phyloP scores from a whole-genome alignment of 2,329 filamentous ascomycete species.

The Monosporascus sp. region DNA sequence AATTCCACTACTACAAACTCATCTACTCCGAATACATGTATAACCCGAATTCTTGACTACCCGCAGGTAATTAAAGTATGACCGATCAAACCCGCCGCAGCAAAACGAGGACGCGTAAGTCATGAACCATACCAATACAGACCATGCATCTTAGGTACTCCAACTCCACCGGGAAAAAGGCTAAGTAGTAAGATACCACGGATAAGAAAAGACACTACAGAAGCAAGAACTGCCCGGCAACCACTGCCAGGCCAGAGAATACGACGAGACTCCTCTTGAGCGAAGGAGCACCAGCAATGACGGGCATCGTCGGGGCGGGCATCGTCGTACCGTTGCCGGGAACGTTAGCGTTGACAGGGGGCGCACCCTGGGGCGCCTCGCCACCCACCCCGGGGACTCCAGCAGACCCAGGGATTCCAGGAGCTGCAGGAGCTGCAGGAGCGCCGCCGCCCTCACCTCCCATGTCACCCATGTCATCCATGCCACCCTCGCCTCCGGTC shows the following conservation, averaged over 20 bases:
- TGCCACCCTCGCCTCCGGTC: background rate
- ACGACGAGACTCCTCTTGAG: slow-evolving; percentile 22
- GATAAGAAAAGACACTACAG: slow-evolving; percentile 15
- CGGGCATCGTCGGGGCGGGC: slow-evolving; percentile 5
- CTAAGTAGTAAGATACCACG: background rate
- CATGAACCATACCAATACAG: background rate
- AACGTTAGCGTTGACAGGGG: background rate
- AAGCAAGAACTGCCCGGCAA: slow-evolving; percentile 22
- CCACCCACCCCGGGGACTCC: background rate
- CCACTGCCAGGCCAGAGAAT: slow-evolving; percentile 21
- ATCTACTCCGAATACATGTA: too few species aligned
- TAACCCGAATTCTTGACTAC: too few species aligned
- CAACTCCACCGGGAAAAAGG: background rate
- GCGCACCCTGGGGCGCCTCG: background rate
- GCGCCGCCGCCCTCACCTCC: background rate
- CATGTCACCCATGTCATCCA: background rate
- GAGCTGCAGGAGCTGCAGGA: background rate
- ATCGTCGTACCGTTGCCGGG: slow-evolving; percentile 13
- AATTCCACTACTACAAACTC: too few species aligned
- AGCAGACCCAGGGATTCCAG: background rate
- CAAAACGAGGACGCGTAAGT: background rate
- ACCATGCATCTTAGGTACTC: background rate
- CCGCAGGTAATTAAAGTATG: background rate
- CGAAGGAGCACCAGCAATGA: slow-evolving; percentile 21
- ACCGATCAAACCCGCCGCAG: background rate